Conservation (phyloP, 352 stramenopile species). For the Phytopythium ostracodes region DNA sequence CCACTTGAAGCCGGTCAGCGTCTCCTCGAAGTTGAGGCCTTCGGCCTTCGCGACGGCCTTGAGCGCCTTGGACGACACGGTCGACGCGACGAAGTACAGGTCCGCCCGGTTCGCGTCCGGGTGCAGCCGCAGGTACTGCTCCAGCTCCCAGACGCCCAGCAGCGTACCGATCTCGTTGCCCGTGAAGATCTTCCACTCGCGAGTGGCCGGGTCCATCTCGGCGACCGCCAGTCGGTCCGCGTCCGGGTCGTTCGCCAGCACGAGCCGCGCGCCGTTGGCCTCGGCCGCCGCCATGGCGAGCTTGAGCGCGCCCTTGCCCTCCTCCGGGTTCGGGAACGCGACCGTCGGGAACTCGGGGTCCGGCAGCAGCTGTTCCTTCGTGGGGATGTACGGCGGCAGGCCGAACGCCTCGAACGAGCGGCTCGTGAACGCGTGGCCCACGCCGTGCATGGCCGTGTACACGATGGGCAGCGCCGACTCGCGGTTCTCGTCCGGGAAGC, state of each 20-base stretch:
- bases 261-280: slow-evolving; percentile 66
- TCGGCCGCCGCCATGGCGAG: slow-evolving; percentile 90
- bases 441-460: slow-evolving; percentile 98
- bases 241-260: slow-evolving; percentile 98
- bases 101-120: slow-evolving; percentile 52
- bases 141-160: slow-evolving; percentile 91
- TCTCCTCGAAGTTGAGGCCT: slow-evolving; percentile 96
- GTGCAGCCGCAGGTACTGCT: slow-evolving; percentile 56
- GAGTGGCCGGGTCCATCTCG: slow-evolving; percentile 67
- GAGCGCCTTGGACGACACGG: slow-evolving; percentile 97
- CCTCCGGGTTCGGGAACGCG: slow-evolving; percentile 97
- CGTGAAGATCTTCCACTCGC: slow-evolving; percentile 95
- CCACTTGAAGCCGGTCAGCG: slow-evolving; percentile 99
- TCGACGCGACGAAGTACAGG: slow-evolving; percentile 92
- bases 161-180: slow-evolving; percentile 98
- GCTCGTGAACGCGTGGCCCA: slow-evolving; percentile 92
- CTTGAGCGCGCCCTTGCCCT: slow-evolving; percentile 95
- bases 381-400: slow-evolving; percentile 80
- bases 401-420: slow-evolving; percentile 90
- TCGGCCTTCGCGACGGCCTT: slow-evolving; percentile 87
- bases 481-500: slow-evolving; percentile 63
- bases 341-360: slow-evolving; percentile 97
- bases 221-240: slow-evolving; percentile 96
- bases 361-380: slow-evolving; percentile 87
- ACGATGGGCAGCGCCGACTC: slow-evolving; percentile 72